A percentile compares a stretch with the other conserved stretches of the same genome.
phyloP scores from a whole-genome alignment of 1,139 yeast species.

The Lodderomyces elongisporus region DNA sequence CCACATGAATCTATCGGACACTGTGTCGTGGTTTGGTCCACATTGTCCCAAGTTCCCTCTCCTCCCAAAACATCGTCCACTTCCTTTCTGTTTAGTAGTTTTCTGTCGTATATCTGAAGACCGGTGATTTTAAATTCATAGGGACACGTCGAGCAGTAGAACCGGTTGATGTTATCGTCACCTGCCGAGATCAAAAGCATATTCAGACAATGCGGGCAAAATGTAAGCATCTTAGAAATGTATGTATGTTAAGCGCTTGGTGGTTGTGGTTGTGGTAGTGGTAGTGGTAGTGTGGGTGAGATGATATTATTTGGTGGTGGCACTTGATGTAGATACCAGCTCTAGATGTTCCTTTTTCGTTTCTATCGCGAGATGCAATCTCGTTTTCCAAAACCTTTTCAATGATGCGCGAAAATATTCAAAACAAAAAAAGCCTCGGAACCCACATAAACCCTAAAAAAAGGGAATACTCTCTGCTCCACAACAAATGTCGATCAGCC shows the following conservation, averaged over 20 bases:
- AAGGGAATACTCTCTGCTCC: background rate
- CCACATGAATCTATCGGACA: conserved; percentile 88
- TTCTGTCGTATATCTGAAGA: conserved; percentile 79
- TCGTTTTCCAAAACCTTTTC: no score
- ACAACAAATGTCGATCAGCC: no score
- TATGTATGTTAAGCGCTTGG: no score
- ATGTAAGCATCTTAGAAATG: conserved; percentile 61
- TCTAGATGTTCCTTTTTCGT: no score
- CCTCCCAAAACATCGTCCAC: conserved; percentile 97
- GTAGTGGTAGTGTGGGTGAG: no score
- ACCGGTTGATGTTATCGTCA: conserved; percentile 44
- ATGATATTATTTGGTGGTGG: no score
- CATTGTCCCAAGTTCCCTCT: conserved; percentile 98
- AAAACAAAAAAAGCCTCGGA: no score
- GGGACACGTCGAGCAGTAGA: conserved; percentile 91
- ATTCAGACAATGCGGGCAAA: conserved; percentile 90
- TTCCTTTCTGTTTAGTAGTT: conserved; percentile 75
- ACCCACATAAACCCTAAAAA: no score
- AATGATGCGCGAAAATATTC: background rate
- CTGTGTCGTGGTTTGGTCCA: conserved; percentile 83
- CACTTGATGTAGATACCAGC: no score
- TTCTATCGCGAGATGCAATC: no score
- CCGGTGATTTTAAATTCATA: conserved; percentile 86
- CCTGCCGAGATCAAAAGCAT: conserved; percentile 58
- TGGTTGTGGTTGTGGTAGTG: no score